Conservation (phyloP, 441 rosid genomes). For the Populus hybrid region DNA sequence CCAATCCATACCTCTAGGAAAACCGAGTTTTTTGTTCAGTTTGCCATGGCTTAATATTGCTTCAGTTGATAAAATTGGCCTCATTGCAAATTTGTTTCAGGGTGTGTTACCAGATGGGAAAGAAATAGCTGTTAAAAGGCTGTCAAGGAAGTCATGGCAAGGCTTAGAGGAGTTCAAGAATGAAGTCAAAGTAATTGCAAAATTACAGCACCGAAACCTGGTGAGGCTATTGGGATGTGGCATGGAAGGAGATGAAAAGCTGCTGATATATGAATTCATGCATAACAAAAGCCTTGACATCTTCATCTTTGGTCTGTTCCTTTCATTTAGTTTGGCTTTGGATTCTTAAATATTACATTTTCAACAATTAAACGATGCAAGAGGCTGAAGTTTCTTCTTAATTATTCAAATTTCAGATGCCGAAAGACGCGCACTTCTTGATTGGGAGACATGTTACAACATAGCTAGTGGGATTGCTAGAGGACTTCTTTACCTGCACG, state of each 20-base stretch:
- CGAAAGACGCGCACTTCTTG: conserved; percentile 18
- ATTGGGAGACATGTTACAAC: conserved; percentile 24
- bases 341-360: not conserved
- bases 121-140: conserved; percentile 9
- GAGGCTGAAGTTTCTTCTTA: not conserved
- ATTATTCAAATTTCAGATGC: conserved; percentile 19
- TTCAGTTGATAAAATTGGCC: not conserved
- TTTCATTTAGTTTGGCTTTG: not conserved
- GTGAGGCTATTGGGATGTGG: conserved; percentile 16
- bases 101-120: not conserved
- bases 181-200: conserved; percentile 5
- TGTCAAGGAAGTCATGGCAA: conserved; percentile 5
- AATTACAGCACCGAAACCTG: conserved; percentile 10
- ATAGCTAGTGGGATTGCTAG: conserved; percentile 33
- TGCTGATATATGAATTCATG: conserved; percentile 11
- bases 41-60: not conserved
- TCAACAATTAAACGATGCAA: not conserved
- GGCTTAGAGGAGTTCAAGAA: conserved; percentile 8
- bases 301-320: not conserved
- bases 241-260: conserved; percentile 1
- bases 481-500: conserved; percentile 38
- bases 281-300: not conserved
- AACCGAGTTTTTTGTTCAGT: not conserved
- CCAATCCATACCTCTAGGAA: not conserved
- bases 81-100: not conserved